Conservation (phyloP, 2,329 filamentous ascomycete species). For the Fusarium napiforme region DNA sequence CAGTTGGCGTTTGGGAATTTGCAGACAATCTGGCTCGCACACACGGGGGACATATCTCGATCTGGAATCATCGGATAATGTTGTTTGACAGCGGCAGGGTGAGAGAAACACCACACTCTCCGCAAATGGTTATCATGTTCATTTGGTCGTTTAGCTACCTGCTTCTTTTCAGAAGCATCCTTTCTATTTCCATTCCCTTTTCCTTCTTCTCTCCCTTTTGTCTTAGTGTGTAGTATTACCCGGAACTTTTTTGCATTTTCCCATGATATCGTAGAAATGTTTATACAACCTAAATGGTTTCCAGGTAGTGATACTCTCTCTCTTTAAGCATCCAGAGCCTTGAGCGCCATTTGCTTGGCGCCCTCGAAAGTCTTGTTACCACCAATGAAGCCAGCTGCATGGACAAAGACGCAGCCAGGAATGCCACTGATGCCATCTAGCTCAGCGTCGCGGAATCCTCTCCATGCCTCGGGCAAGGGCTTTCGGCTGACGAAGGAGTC, state of each 20-base stretch:
- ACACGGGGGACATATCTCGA: slow-evolving; percentile 38
- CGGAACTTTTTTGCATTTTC: slow-evolving; percentile 1
- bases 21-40: slow-evolving; percentile 43
- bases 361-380: slow-evolving; percentile 94
- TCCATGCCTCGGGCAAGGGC: slow-evolving; percentile 89
- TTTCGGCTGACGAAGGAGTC: slow-evolving; percentile 93
- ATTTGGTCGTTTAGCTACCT: slow-evolving; percentile 39
- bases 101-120: slow-evolving; percentile 19
- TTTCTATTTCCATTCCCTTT: slow-evolving; percentile 29
- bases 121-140: slow-evolving; percentile 37
- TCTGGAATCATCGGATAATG: slow-evolving; percentile 36
- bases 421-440: slow-evolving; percentile 78
- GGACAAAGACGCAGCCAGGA: slow-evolving; percentile 86
- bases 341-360: slow-evolving; percentile 84
- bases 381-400: slow-evolving; percentile 95
- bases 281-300: not conserved
- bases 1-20: slow-evolving; percentile 46
- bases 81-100: slow-evolving; percentile 34
- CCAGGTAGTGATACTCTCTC: not conserved
- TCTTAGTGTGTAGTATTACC: slow-evolving; percentile 12
- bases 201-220: not conserved
- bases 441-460: slow-evolving; percentile 87
- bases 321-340: slow-evolving; percentile 66
- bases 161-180: slow-evolving; percentile 30
- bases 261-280: slow-evolving; percentile 9